Base-by-base conservation (phyloP, 306 rosid genomes). In the Chamaecrista fasciculata region DNA sequence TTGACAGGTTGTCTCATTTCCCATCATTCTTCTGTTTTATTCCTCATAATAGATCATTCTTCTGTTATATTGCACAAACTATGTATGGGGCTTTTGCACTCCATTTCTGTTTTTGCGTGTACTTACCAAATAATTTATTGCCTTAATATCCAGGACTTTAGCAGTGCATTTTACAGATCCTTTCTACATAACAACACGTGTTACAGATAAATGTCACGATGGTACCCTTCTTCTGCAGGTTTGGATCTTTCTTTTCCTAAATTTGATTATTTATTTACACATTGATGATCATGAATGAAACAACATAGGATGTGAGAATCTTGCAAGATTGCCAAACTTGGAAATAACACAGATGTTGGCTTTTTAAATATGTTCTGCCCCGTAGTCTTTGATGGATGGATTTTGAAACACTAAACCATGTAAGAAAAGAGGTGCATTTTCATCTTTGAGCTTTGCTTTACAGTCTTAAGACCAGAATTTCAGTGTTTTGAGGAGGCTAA, bases 141-240 rank as follows among this genome's bases (percentile, higher is more conserved):
- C 64, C 71, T 78, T 69, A 70, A 65, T 80, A 18, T 73, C 57
- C 92, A 95, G 99, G 87, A 95, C 99, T 78, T 66, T 95, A 11
- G 99, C 99, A 36, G 92, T 95, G 76, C 96, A 95, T 82, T 95
- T 91, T 73, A 95, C 99, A 4, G 86, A 95, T 82, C 99, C 99
- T 81, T 89, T 91, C 87, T 80, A 91, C 73, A 91, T 91, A 79
- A 89, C 79, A 62, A 85, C 91, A 31, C 85, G 91, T 48, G 86
- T 91, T 72, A 86, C 95, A n/a, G 95, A 95, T 78, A 89, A 89
- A 87, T 82, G 99, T 79, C 85, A 84, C 67, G 92, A 95, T 72
- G 99, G 97, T 70, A 89, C 88, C 64, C 68, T 95, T 79, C 92
- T 95, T 81, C 82, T 95, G 75, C 97, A 95, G 99, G 99, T 95